A percentile compares a stretch with the other conserved stretches of the same genome.
Conservation (phyloP, 129 eudicot species). For the Erigeron canadensis region DNA sequence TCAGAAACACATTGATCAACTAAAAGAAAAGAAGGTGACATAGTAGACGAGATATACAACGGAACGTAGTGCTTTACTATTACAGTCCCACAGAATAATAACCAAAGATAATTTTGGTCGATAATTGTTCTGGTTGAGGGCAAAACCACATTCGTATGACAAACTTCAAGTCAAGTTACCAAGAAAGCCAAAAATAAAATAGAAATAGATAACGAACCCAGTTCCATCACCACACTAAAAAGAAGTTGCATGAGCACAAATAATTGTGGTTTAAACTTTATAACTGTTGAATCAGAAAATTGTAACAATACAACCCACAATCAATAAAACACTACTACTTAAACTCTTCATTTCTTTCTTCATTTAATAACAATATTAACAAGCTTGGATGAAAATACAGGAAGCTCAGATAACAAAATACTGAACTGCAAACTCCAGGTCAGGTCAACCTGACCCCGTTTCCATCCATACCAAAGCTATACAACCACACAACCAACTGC, state of each 20-base stretch:
- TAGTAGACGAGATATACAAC: too few relatives aligned
- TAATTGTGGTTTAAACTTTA: slow-evolving; percentile 8
- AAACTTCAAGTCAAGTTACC: neutral
- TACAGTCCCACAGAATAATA: too few relatives aligned
- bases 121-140: too few relatives aligned
- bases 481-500: slow-evolving; percentile 23
- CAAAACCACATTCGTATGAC: too few relatives aligned
- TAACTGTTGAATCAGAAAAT: slow-evolving; percentile 18
- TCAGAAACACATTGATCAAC: too few relatives aligned
- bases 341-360: slow-evolving; percentile 16
- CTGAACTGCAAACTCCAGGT: slow-evolving; percentile 19
- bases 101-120: too few relatives aligned
- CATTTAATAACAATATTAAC: slow-evolving; percentile 31
- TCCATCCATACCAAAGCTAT: slow-evolving; percentile 26
- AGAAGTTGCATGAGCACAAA: neutral
- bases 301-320: slow-evolving; percentile 21
- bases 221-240: neutral
- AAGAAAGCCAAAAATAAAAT: neutral
- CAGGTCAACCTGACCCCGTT: slow-evolving; percentile 11
- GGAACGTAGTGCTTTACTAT: too few relatives aligned
- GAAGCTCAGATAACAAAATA: slow-evolving; percentile 32
- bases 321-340: neutral
- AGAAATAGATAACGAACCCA: neutral
- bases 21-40: too few relatives aligned
- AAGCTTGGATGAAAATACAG: slow-evolving; percentile 27